Conservation (phyloP, 1,284 basidiomycete species). For the Exobasidium cylindrosporum region DNA sequence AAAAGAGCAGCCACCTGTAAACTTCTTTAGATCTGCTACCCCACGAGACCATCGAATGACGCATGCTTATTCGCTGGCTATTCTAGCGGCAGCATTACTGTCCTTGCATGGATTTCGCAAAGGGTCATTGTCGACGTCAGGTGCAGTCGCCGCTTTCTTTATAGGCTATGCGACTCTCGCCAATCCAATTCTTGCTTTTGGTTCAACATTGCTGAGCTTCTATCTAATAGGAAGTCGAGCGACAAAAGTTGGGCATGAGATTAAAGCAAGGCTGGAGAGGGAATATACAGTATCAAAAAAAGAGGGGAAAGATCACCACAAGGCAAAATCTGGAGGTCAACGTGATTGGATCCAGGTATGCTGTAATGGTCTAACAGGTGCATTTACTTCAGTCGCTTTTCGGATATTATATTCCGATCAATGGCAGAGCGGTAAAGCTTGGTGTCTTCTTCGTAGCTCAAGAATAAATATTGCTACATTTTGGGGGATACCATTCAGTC, state of each 20-base stretch:
- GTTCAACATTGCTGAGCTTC: conserved; percentile 37
- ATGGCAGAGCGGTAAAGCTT: conserved; percentile 6
- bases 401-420: conserved; percentile 13
- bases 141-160: conserved; percentile 31
- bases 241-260: conserved; percentile 66
- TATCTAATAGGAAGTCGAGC: conserved; percentile 74
- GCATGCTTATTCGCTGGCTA: conserved; percentile 7
- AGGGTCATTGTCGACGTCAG: conserved; percentile 35
- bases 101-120: conserved; percentile 30
- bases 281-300: conserved; percentile 43
- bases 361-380: conserved; percentile 32
- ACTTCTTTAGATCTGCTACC: background rate
- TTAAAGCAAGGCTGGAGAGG: conserved; percentile 75
- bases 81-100: conserved; percentile 7
- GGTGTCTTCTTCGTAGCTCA: conserved; percentile 13
- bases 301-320: conserved; percentile 19
- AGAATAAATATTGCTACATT: conserved; percentile 13
- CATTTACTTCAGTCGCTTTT: conserved; percentile 14
- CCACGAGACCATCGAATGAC: no score
- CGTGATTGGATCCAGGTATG: conserved; percentile 38
- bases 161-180: conserved; percentile 45
- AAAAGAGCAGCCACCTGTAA: background rate
- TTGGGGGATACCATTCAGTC: background rate
- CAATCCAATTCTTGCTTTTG: conserved; percentile 39
- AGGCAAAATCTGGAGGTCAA: conserved; percentile 27